phyloP scores from a whole-genome alignment of 2,329 filamentous ascomycete genomes.

The Fusarium cyanostomum region DNA sequence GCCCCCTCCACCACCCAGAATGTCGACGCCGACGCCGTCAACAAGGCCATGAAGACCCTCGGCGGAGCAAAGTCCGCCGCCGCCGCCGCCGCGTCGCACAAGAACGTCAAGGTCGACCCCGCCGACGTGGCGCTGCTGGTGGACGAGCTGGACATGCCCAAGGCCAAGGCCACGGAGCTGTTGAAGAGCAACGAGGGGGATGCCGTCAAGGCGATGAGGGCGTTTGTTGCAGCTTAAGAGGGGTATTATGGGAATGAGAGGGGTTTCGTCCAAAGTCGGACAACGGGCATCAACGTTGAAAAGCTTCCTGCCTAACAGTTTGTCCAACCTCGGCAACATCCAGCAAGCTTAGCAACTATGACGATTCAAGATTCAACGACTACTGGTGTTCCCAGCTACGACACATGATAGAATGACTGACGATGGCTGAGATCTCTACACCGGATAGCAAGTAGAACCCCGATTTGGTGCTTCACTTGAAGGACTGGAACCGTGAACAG shows the following conservation, averaged over 20 bases:
- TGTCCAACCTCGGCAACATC: not conserved
- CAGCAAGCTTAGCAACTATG: not conserved
- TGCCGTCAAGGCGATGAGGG: conserved; percentile 71
- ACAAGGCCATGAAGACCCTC: conserved; percentile 75
- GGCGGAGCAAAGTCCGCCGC: conserved; percentile 45
- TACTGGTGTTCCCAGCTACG: not conserved
- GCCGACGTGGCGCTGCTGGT: conserved; percentile 77
- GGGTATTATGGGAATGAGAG: not conserved
- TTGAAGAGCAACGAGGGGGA: conserved; percentile 77
- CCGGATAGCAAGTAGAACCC: too few relatives aligned
- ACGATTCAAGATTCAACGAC: not conserved
- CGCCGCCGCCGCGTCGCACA: conserved; percentile 51
- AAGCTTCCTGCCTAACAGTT: too few relatives aligned
- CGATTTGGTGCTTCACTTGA: too few relatives aligned
- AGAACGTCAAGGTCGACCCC: conserved; percentile 77
- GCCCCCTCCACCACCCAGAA: conserved; percentile 59
- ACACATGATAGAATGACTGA: not conserved
- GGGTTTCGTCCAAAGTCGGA: not conserved
- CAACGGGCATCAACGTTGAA: not conserved
- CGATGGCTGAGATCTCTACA: too few relatives aligned
- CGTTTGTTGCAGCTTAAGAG: conserved; percentile 53
- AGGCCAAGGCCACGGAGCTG: conserved; percentile 77
- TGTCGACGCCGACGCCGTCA: conserved; percentile 75
- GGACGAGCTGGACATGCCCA: conserved; percentile 76
- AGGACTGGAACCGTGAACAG: too few relatives aligned